These are phyloP conservation scores for Lactarius deliciosus DNA, from an alignment of 768 basidiomycete genomes.

Conservation along the genomic window DNA sequence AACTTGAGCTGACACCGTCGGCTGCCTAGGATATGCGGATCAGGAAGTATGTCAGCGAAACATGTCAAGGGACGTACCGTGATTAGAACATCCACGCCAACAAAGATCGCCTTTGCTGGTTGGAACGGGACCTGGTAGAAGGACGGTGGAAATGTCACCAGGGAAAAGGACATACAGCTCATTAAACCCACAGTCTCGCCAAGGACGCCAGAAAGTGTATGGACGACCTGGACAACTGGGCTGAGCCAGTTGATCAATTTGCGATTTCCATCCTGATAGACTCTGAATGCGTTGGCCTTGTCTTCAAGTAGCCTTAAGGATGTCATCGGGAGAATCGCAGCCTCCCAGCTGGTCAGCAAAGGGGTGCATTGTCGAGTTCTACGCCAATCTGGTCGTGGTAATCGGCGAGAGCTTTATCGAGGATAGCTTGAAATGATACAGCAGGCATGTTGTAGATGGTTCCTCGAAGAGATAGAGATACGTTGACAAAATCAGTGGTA, in stretches of 20 bases:
- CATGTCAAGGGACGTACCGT: neutral
- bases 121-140: neutral
- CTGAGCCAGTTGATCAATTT: neutral
- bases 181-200: neutral
- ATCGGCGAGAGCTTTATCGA: neutral
- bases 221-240: neutral
- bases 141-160: neutral
- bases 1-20: neutral
- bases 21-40: neutral
- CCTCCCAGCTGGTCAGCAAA: no score
- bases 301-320: neutral
- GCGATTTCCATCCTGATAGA: neutral
- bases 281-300: neutral
- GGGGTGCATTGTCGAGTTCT: conserved; percentile 3
- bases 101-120: neutral
- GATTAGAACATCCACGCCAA: conserved; percentile 3
- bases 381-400: neutral
- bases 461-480: neutral
- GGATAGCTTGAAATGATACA: neutral
- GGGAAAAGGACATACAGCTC: neutral
- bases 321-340: neutral
- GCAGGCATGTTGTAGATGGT: neutral
- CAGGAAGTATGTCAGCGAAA: no score
- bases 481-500: neutral
- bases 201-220: neutral